phyloP scores from a whole-genome alignment of 2,329 filamentous ascomycete species.

The Diaporthe sp. region DNA sequence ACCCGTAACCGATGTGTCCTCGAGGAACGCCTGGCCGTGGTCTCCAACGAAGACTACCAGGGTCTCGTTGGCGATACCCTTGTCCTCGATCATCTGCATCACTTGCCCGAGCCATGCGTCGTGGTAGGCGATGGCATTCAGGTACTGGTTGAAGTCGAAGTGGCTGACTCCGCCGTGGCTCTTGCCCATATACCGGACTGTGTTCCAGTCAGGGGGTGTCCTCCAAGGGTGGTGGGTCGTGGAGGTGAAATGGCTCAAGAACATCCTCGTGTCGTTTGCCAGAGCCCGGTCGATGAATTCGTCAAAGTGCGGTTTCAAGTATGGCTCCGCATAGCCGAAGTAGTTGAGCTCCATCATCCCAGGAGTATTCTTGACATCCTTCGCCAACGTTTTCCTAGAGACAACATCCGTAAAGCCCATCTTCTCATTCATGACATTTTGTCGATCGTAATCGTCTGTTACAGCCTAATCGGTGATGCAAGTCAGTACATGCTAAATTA shows the following conservation, averaged over 20 bases:
- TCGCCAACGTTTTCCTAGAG: slow-evolving; percentile 33
- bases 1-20: slow-evolving; percentile 54
- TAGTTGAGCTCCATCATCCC: slow-evolving; percentile 51
- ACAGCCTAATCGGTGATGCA: slow-evolving; percentile 43
- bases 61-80: slow-evolving; percentile 59
- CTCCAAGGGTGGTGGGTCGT: slow-evolving; percentile 60
- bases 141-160: slow-evolving; percentile 54
- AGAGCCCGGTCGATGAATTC: slow-evolving; percentile 52
- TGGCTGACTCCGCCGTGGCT: slow-evolving; percentile 50
- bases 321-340: slow-evolving; percentile 58
- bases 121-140: slow-evolving; percentile 57
- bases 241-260: slow-evolving; percentile 53
- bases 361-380: slow-evolving; percentile 13
- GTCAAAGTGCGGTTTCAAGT: slow-evolving; percentile 55
- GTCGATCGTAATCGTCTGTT: slow-evolving; percentile 52
- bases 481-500: background rate
- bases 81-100: slow-evolving; percentile 57
- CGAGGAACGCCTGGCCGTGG: slow-evolving; percentile 57
- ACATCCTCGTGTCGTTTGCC: slow-evolving; percentile 50
- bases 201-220: slow-evolving; percentile 49
- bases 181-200: slow-evolving; percentile 41
- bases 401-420: slow-evolving; percentile 50
- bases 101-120: slow-evolving; percentile 56
- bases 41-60: slow-evolving; percentile 62
- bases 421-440: slow-evolving; percentile 48